Percentiles rank a stretch among this genome's conserved stretches.
phyloP scores from a whole-genome alignment of 1,139 yeast genomes.

The Kurtzmaniella quercitrusa region DNA sequence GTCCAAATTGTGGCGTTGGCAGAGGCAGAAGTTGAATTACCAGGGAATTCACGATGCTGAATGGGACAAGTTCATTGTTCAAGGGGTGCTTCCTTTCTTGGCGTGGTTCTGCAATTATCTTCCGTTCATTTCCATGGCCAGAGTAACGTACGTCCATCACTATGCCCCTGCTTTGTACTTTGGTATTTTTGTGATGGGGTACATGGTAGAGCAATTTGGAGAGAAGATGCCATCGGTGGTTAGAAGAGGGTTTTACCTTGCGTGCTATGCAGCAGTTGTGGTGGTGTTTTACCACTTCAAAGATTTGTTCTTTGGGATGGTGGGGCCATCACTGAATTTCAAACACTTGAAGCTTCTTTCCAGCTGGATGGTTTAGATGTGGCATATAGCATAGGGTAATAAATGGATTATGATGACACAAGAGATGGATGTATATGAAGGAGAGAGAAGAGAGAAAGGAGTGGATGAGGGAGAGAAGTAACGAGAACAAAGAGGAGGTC shows the following conservation, averaged over 20 bases:
- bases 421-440: no score
- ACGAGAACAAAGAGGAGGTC: no score
- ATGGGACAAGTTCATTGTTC: slow-evolving; percentile 24
- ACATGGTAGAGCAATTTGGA: slow-evolving; percentile 26
- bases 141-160: slow-evolving; percentile 34
- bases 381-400: no score
- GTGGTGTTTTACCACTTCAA: slow-evolving; percentile 27
- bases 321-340: slow-evolving; percentile 20
- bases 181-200: slow-evolving; percentile 31
- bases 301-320: slow-evolving; percentile 33
- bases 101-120: slow-evolving; percentile 31
- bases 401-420: not conserved
- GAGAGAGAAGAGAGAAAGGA: no score
- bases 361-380: slow-evolving; percentile 25
- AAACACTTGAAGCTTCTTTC: slow-evolving; percentile 21
- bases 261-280: slow-evolving; percentile 19
- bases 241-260: slow-evolving; percentile 11
- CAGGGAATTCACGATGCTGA: slow-evolving; percentile 13
- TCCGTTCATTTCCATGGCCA: slow-evolving; percentile 31
- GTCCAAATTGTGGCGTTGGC: slow-evolving; percentile 24
- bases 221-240: slow-evolving; percentile 9
- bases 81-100: slow-evolving; percentile 27
- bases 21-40: slow-evolving; percentile 24
- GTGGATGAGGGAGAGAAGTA: no score
- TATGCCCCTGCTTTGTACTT: slow-evolving; percentile 34